Base-by-base conservation (phyloP, 2,329 filamentous ascomycete genomes). In the Uncinocarpus reesii region DNA sequence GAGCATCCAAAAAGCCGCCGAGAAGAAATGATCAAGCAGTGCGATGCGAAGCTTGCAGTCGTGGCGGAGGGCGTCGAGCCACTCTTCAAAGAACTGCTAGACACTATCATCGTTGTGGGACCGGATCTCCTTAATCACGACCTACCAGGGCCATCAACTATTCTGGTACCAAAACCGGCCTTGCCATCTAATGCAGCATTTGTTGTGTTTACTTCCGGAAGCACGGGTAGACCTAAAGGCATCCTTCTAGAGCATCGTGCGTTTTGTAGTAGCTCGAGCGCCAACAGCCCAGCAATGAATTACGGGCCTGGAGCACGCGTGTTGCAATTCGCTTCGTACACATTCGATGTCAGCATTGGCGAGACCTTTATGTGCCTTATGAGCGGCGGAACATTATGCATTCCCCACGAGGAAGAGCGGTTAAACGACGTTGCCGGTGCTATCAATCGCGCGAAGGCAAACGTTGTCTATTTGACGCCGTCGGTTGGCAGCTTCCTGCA, bases 311-410 rank as follows among this genome's bases (percentile, higher is more conserved):
- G 40, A 13, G 36, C 38, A n/a, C 93, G 61, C 74, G 21, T 60
- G 3, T 21, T 94, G 1, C 86, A 94, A 59, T 93, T 93, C 61
- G 87, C 87, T 2, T 81, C 86, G 3, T 85, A 86, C 1, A 92
- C 86, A 0, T 94, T 94, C 60, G 87, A 94, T 63, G 86, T 93
- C 3, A 92, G 84, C 0, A 80, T 93, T 4, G 92, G 92, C 62
- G 87, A 94, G 61, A 87, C 89, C 4, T 92, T 93, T 11, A 49
- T 35, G 8, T 48, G 47, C 13, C 42, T 57, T 13, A 42, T 48
- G 13, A 8, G 23, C n/a, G 70, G 71, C 38, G 70, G 68, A 11
- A 66, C 63, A 18, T 54, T 72, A 13, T 71, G 69, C 50, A 64
- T 72, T 3, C 69, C 68, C 1, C 64, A 64, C 49, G 55, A 67